These are phyloP conservation scores for Dactylellina parvicollis DNA, from an alignment of 2,329 filamentous ascomycete species.

Conservation along the genomic window DNA sequence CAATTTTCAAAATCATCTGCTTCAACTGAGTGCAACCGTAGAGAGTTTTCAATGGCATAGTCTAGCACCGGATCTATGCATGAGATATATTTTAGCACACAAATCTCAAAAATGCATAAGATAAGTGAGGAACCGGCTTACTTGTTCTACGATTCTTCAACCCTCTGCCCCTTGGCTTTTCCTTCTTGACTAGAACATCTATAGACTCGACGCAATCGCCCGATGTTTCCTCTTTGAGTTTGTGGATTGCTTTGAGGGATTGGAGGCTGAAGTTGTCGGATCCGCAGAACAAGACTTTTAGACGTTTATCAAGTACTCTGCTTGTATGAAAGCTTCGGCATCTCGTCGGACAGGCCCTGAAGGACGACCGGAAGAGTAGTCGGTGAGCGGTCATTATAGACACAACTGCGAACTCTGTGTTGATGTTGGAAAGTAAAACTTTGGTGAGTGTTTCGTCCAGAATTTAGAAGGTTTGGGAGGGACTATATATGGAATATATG, in stretches of 20 bases:
- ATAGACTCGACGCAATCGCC: constrained; percentile 75
- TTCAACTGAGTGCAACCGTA: constrained; percentile 78
- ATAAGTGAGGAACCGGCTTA: constrained; percentile 17
- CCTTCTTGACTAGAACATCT: constrained; percentile 83
- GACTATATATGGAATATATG: too few relatives aligned
- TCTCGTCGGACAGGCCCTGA: neutral
- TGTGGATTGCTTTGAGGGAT: constrained; percentile 73
- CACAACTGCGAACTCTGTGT: constrained; percentile 16
- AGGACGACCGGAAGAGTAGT: constrained; percentile 5
- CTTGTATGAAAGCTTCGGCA: constrained; percentile 27
- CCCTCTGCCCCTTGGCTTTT: constrained; percentile 80
- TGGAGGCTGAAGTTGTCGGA: constrained; percentile 89
- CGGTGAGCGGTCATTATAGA: neutral
- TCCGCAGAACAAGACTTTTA: constrained; percentile 91
- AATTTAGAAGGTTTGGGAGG: too few relatives aligned
- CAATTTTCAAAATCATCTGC: constrained; percentile 77
- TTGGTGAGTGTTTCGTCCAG: too few relatives aligned
- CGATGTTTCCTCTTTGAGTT: constrained; percentile 68
- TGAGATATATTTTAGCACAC: neutral
- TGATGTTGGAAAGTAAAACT: constrained; percentile 44
- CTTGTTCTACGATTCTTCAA: constrained; percentile 66
- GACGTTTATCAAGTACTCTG: constrained; percentile 51
- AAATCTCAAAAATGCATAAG: neutral
- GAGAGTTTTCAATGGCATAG: constrained; percentile 70
- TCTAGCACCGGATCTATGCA: constrained; percentile 76